A percentile compares a stretch with the other conserved stretches of the same genome.
Evolutionary conservation across 495 filamentous ascomycete genomes (phyloP).

Genomic region (Podospora comata): DNA sequence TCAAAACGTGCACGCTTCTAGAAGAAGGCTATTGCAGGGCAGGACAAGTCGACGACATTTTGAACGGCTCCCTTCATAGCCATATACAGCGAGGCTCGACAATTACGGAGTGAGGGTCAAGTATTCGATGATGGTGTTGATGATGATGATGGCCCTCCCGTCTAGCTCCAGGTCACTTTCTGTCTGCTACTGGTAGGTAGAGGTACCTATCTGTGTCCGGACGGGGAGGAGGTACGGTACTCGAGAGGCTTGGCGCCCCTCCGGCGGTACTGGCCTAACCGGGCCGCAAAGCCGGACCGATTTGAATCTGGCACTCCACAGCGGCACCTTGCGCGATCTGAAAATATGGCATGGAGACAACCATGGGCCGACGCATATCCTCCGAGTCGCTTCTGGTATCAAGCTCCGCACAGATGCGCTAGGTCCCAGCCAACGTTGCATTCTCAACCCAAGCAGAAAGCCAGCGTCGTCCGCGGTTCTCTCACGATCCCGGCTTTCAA

Average conservation of each 20-base stretch:
- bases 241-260: slow-evolving; percentile 6
- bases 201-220: too few relatives aligned
- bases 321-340: slow-evolving; percentile 5
- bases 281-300: slow-evolving; percentile 32
- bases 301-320: slow-evolving; percentile 16
- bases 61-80: neutral
- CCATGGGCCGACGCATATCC: slow-evolving; percentile 8
- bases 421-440: slow-evolving; percentile 12
- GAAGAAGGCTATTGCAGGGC: neutral
- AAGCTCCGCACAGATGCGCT: slow-evolving; percentile 12
- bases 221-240: neutral
- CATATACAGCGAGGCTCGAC: neutral
- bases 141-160: neutral
- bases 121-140: neutral
- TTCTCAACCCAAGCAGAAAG: slow-evolving; percentile 12
- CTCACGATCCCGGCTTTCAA: slow-evolving; percentile 15
- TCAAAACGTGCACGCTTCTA: neutral
- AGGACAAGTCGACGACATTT: neutral
- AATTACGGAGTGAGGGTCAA: neutral
- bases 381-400: slow-evolving; percentile 16
- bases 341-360: neutral
- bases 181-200: neutral
- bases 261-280: slow-evolving; percentile 18
- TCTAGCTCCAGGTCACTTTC: neutral
- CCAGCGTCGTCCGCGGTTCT: neutral